These are phyloP conservation scores for Immersiporthe knoxdaviesiana DNA, from an alignment of 2,329 filamentous ascomycete species.

Conservation along the genomic window DNA sequence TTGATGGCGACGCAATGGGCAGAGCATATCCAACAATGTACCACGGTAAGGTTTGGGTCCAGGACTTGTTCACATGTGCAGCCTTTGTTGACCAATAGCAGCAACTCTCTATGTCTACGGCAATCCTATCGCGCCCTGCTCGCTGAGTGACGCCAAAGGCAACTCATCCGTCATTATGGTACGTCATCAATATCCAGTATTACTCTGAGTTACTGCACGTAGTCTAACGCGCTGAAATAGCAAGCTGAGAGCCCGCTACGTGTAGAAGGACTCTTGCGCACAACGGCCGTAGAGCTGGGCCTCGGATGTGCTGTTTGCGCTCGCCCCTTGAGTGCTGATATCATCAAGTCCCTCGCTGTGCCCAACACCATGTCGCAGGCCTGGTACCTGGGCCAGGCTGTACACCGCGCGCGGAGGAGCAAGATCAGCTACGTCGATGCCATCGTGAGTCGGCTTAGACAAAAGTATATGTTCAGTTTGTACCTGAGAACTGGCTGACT, in stretches of 20 bases:
- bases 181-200: conserved; percentile 12
- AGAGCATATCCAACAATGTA: conserved; percentile 45
- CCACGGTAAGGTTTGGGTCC: conserved; percentile 34
- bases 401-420: conserved; percentile 37
- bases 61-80: too few species aligned
- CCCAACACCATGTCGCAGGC: conserved; percentile 41
- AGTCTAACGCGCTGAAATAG: conserved; percentile 32
- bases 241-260: conserved; percentile 40
- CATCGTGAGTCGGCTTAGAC: conserved; percentile 23
- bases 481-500: background rate
- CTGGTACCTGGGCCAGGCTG: conserved; percentile 41
- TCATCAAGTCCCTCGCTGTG: conserved; percentile 40
- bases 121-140: conserved; percentile 41
- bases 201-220: background rate
- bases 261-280: conserved; percentile 42
- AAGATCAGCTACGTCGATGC: conserved; percentile 39
- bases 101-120: conserved; percentile 46
- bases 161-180: conserved; percentile 42
- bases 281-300: conserved; percentile 44
- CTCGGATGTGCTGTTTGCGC: conserved; percentile 43
- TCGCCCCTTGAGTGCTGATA: conserved; percentile 39
- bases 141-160: conserved; percentile 43
- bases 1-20: conserved; percentile 45
- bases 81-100: conserved; percentile 24
- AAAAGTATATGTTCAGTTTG: background rate